Evolutionary conservation across 805 yeast species (phyloP), one percentile per base, ranked within the genome.

Genomic region (Spathaspora hagerdaliae): DNA sequence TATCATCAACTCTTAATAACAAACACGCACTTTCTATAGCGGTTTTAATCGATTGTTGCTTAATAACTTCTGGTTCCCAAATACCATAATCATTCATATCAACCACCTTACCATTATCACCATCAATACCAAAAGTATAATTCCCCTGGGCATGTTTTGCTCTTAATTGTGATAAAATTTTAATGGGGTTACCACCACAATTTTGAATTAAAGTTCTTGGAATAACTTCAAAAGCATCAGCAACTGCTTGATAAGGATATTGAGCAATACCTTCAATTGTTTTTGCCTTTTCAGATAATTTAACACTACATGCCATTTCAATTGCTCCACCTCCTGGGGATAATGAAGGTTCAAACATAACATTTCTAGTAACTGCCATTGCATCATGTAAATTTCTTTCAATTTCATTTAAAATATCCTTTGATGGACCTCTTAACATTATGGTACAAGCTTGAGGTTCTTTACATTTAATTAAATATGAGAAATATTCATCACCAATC

Each of bases 311-410:
- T 2, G 98, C 98, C 98, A 94, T 94, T 72, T 94, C 99, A 27
- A 97, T 92, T 43, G 99, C 99, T 58, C 99, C 99, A 50, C 99
- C 99, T 58, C 99, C 99, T 41, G 99, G 99, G 2, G 96, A 79
- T 61, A 94, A 78, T 36, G 91, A 81, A 43, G 99, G 99, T 65
- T 92, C 96, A 56, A 92, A 83, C 76, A 89, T 78, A 32, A 94
- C 97, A 61, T 94, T 94, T 66, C 97, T 82, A 14, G 98, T 83
- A 39, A 94, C 99, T 3, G 97, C 92, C 96, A 94, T 87, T 38
- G 99, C 99, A 68, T 94, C 99, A 63, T 94, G 97, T 62, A 94
- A 76, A 64, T 94, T 94, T 64, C 99, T 83, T 62, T 94, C 99
- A 59, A 94, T 82, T 75, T 94, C 99, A 67, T 90, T 91, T 55